These are phyloP conservation scores for Articulospora tetracladia DNA, from an alignment of 495 filamentous ascomycete genomes.

Conservation along the genomic window DNA sequence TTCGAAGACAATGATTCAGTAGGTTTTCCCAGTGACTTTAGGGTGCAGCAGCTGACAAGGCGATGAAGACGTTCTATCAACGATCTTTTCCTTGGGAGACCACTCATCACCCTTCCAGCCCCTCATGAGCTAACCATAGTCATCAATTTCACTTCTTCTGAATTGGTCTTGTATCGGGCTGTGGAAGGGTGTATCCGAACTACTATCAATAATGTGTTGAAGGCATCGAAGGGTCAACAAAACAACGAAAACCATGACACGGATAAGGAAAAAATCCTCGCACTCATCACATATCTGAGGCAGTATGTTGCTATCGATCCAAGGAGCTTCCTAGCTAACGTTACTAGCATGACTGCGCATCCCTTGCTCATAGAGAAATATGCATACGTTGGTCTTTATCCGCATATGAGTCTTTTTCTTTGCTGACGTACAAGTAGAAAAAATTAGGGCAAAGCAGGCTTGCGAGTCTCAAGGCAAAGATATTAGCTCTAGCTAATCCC, in stretches of 20 bases:
- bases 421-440: not conserved
- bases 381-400: not conserved
- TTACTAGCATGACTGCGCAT: conserved; percentile 7
- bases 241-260: too few relatives aligned
- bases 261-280: conserved; percentile 1
- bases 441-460: not conserved
- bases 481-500: not conserved
- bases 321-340: conserved; percentile 7
- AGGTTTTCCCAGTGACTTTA: not conserved
- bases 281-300: not conserved
- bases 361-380: conserved; percentile 5
- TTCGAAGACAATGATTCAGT: not conserved
- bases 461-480: not conserved
- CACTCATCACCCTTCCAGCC: conserved; percentile 49
- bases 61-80: conserved; percentile 37
- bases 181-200: conserved; percentile 33
- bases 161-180: conserved; percentile 36
- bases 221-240: too few relatives aligned
- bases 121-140: not conserved
- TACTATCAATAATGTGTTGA: not conserved
- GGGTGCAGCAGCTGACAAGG: not conserved
- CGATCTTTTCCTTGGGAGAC: conserved; percentile 45
- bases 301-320: not conserved
- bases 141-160: conserved; percentile 18
- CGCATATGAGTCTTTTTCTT: not conserved